Conservation (phyloP, 345 rosid species). For the Schrenkiella parvula region DNA sequence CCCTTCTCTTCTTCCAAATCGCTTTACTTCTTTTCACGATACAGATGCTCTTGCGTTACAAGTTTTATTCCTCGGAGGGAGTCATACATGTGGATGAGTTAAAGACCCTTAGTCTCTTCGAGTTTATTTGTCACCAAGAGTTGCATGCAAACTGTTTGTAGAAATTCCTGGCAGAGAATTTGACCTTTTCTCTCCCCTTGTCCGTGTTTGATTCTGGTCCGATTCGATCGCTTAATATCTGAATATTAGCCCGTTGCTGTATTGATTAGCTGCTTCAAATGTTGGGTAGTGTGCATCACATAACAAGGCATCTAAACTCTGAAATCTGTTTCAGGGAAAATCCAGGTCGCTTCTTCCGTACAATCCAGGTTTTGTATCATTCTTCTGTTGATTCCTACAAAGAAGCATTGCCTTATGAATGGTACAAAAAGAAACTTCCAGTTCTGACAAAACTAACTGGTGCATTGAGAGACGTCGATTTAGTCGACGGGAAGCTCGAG, state of each 20-base stretch:
- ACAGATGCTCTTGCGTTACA: neutral
- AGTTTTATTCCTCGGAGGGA: neutral
- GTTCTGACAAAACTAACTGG: conserved; percentile 43
- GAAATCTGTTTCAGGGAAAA: neutral
- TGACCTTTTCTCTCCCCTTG: neutral
- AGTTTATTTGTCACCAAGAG: neutral
- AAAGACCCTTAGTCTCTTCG: neutral
- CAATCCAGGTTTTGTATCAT: conserved; percentile 33
- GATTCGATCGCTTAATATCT: neutral
- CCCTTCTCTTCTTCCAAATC: neutral
- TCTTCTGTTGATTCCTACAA: conserved; percentile 32
- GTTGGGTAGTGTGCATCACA: neutral
- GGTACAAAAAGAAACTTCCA: conserved; percentile 50
- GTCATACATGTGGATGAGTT: neutral
- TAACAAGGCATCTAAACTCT: conserved; percentile 14
- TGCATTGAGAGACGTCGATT: conserved; percentile 46
- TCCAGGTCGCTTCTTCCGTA: conserved; percentile 14
- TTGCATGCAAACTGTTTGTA: conserved; percentile 21
- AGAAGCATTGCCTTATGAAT: conserved; percentile 35
- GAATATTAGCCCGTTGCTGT: neutral
- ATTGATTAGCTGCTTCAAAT: conserved; percentile 8
- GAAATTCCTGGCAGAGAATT: conserved; percentile 25
- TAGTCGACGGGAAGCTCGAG: conserved; percentile 50
- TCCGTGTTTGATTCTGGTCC: neutral
- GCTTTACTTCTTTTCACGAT: neutral